Conservation (phyloP, 1,139 yeast genomes). For the Arxiozyma heterogenica region DNA sequence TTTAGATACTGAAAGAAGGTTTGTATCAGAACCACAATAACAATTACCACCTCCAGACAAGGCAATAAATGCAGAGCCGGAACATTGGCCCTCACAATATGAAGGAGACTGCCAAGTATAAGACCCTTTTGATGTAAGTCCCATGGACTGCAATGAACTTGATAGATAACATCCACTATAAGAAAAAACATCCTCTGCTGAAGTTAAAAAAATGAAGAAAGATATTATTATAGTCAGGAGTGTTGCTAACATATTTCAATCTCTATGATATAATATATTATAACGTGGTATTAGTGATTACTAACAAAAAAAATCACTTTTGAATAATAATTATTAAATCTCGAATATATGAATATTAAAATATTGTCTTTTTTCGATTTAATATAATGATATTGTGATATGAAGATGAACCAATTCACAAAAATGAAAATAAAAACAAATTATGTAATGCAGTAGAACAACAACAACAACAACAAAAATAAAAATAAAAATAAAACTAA, state of each 20-base stretch:
- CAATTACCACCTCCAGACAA: constrained; percentile 45
- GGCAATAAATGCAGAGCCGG: constrained; percentile 46
- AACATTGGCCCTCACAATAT: constrained; percentile 42
- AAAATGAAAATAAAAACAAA: no score
- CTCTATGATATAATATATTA: no score
- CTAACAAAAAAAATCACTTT: no score
- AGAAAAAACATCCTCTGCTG: not conserved
- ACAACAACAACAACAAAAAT: no score
- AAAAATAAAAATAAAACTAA: no score
- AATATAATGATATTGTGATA: no score
- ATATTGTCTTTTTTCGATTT: not conserved
- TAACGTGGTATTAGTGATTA: no score
- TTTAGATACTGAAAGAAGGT: not conserved
- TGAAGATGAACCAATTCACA: not conserved
- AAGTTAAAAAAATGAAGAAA: not conserved
- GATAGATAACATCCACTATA: constrained; percentile 17
- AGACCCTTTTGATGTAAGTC: constrained; percentile 29
- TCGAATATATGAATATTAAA: not conserved
- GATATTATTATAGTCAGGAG: not conserved
- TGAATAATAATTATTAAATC: no score
- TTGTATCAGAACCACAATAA: constrained; percentile 45
- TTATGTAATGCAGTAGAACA: not conserved
- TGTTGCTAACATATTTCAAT: not conserved
- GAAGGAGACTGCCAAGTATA: constrained; percentile 43
- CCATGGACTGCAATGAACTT: constrained; percentile 6